A percentile compares a stretch with the other conserved stretches of the same genome.
phyloP scores from a whole-genome alignment of 768 basidiomycete genomes.

The Pleurotus tuber-regium region DNA sequence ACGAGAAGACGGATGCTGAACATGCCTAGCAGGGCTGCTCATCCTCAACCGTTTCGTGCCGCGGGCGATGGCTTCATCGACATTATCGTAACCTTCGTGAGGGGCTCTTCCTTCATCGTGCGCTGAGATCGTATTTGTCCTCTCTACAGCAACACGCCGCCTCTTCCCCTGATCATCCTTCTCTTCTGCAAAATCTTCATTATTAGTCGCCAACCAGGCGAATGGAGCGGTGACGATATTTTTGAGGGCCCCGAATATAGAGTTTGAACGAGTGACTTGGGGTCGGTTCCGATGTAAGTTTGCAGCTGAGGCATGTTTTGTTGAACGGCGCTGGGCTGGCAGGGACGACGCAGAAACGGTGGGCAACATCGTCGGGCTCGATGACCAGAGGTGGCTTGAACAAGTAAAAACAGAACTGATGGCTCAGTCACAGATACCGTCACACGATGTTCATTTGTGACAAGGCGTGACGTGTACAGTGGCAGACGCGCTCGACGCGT shows the following conservation, averaged over 20 bases:
- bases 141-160: constrained; percentile 37
- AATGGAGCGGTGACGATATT: constrained; percentile 65
- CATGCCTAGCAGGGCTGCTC: constrained; percentile 42
- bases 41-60: constrained; percentile 54
- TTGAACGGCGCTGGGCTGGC: background rate
- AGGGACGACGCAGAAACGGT: constrained; percentile 10
- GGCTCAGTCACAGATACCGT: constrained; percentile 14
- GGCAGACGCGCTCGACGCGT: background rate
- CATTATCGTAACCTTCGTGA: constrained; percentile 30
- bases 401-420: constrained; percentile 5
- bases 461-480: background rate
- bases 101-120: constrained; percentile 15
- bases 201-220: constrained; percentile 50
- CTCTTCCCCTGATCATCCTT: constrained; percentile 55
- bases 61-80: constrained; percentile 21
- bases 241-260: constrained; percentile 62
- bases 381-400: constrained; percentile 9
- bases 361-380: constrained; percentile 12
- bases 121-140: constrained; percentile 23
- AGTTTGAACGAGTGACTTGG: constrained; percentile 45
- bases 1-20: constrained; percentile 17
- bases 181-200: constrained; percentile 43
- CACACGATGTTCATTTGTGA: constrained; percentile 1
- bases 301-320: constrained; percentile 1
- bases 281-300: constrained; percentile 8